A percentile compares a stretch with the other conserved stretches of the same genome.
Conservation (phyloP, 2,329 filamentous ascomycete species). For the Didymosphaeria variabile region DNA sequence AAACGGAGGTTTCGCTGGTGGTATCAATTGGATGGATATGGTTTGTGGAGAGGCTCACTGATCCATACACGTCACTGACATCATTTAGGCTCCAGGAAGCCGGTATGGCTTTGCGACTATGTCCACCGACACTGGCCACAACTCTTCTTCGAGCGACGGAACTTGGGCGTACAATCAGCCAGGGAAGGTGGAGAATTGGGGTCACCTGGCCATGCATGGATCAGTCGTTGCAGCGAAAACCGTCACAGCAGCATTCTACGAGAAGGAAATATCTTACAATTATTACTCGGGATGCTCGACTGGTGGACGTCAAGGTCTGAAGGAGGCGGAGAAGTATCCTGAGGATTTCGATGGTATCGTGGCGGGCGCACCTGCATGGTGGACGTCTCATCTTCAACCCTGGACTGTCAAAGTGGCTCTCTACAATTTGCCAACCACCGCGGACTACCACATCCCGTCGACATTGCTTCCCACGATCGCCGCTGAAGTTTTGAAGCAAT, state of each 20-base stretch:
- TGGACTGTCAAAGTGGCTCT: slow-evolving; percentile 57
- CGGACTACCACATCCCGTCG: slow-evolving; percentile 56
- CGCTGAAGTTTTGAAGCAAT: slow-evolving; percentile 58
- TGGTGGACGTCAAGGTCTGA: slow-evolving; percentile 67
- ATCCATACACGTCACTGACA: slow-evolving; percentile 1
- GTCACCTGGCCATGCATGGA: slow-evolving; percentile 54
- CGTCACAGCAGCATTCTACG: slow-evolving; percentile 61
- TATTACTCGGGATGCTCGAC: slow-evolving; percentile 69
- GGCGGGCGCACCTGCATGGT: slow-evolving; percentile 64
- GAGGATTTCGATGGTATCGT: slow-evolving; percentile 67
- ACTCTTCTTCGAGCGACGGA: slow-evolving; percentile 43
- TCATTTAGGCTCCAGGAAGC: slow-evolving; percentile 30
- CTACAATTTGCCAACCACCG: slow-evolving; percentile 59
- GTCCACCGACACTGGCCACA: slow-evolving; percentile 58
- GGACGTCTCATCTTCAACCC: slow-evolving; percentile 57
- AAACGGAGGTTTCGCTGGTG: slow-evolving; percentile 58
- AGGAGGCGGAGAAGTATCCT: slow-evolving; percentile 62
- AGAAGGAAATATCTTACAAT: slow-evolving; percentile 52
- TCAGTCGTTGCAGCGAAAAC: slow-evolving; percentile 59
- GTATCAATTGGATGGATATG: slow-evolving; percentile 61
- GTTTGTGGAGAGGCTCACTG: slow-evolving; percentile 27
- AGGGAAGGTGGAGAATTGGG: slow-evolving; percentile 52
- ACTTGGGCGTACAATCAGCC: slow-evolving; percentile 52
- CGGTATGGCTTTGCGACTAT: slow-evolving; percentile 56
- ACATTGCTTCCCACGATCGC: slow-evolving; percentile 57